These are phyloP conservation scores for Leccinum disarticulatum DNA, from an alignment of 768 basidiomycete genomes.

Conservation along the genomic window DNA sequence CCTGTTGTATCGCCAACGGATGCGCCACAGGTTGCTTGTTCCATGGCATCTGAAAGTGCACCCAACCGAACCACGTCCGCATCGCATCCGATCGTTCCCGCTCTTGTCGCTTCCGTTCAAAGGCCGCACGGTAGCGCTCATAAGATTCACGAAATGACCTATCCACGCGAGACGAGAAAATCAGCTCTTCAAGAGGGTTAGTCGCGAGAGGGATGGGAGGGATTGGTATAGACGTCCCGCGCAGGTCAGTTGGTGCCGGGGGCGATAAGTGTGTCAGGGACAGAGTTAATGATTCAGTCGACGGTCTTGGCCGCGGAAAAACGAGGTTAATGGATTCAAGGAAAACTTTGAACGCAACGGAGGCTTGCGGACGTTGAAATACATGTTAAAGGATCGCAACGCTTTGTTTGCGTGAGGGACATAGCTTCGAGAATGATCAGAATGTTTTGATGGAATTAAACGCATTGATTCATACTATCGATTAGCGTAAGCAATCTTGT, in stretches of 20 bases:
- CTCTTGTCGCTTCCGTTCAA: constrained; percentile 77
- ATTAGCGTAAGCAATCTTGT: constrained; percentile 96
- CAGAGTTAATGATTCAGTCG: constrained; percentile 21
- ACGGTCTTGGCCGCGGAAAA: constrained; percentile 31
- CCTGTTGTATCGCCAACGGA: constrained; percentile 17
- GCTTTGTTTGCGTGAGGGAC: constrained; percentile 94
- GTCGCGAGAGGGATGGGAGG: constrained; percentile 81
- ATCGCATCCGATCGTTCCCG: constrained; percentile 43
- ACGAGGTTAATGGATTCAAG: constrained; percentile 38
- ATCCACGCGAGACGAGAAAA: constrained; percentile 89
- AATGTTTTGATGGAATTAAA: constrained; percentile 9
- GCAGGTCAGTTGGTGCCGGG: constrained; percentile 37
- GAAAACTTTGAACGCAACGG: constrained; percentile 62
- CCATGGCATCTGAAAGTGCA: constrained; percentile 32
- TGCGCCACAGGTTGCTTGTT: constrained; percentile 15
- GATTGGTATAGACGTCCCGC: constrained; percentile 45
- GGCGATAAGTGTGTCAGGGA: constrained; percentile 32
- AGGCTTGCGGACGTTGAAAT: constrained; percentile 87
- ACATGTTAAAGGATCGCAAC: constrained; percentile 93
- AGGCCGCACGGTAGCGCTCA: constrained; percentile 85
- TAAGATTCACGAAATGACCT: constrained; percentile 84
- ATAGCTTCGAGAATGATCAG: constrained; percentile 58
- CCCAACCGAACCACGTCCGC: constrained; percentile 33
- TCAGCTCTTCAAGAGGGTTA: constrained; percentile 94
- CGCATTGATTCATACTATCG: constrained; percentile 53